Conservation (phyloP, 176 grass and related monocot genomes). For the Juncus effusus region DNA sequence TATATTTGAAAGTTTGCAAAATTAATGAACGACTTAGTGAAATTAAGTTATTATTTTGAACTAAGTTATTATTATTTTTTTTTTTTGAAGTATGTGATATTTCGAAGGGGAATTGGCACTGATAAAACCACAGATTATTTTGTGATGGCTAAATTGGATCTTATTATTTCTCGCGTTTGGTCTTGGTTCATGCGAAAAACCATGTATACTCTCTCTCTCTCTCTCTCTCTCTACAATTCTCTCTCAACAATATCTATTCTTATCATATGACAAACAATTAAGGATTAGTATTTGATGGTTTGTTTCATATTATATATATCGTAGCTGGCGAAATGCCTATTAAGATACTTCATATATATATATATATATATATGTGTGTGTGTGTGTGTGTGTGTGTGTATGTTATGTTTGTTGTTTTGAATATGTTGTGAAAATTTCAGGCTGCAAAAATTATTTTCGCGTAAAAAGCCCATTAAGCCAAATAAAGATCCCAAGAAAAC, state of each 20-base stretch:
- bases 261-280: too few relatives aligned
- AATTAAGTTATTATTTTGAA: slow-evolving; percentile 3
- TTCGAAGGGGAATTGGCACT: slow-evolving; percentile 82
- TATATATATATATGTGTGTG: too few relatives aligned
- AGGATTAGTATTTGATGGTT: too few relatives aligned
- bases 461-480: slow-evolving; percentile 43
- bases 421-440: slow-evolving; percentile 35
- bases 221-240: not conserved
- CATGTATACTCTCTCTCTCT: slow-evolving; percentile 39
- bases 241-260: too few relatives aligned
- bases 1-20: too few relatives aligned
- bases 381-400: not conserved
- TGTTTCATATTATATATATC: too few relatives aligned
- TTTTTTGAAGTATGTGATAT: slow-evolving; percentile 78
- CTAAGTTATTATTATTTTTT: not conserved
- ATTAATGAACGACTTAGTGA: not conserved
- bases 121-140: slow-evolving; percentile 89
- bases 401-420: slow-evolving; percentile 26
- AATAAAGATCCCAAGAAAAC: slow-evolving; percentile 63
- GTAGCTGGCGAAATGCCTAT: not conserved
- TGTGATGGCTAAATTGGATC: slow-evolving; percentile 88
- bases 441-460: slow-evolving; percentile 68
- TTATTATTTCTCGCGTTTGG: slow-evolving; percentile 81
- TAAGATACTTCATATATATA: not conserved
- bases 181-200: slow-evolving; percentile 70